Evolutionary conservation across 306 rosid genomes (phyloP).

Genomic region (Gleditsia sinensis): DNA sequence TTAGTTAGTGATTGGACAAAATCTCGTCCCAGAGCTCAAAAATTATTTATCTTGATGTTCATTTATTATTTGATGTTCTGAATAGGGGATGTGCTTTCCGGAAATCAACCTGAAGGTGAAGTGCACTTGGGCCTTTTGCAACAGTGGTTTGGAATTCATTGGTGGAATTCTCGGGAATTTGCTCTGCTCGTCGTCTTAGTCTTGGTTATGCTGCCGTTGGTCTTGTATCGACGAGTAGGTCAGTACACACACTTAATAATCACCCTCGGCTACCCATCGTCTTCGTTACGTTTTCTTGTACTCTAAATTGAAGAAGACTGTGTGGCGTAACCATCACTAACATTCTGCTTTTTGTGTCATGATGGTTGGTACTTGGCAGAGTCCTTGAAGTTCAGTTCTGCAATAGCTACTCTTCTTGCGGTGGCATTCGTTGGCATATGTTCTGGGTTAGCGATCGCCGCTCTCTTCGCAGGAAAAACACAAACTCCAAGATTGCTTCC

Average conservation of each 20-base stretch:
- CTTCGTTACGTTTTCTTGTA: slow-evolving; percentile 25
- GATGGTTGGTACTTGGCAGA: slow-evolving; percentile 46
- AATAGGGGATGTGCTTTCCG: slow-evolving; percentile 86
- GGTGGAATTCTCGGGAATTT: slow-evolving; percentile 92
- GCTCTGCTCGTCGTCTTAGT: slow-evolving; percentile 58
- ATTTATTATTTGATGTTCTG: background rate
- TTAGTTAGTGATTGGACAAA: background rate
- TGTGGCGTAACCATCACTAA: background rate
- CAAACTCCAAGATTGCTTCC: slow-evolving; percentile 72
- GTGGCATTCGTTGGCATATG: slow-evolving; percentile 86
- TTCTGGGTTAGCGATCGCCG: slow-evolving; percentile 67
- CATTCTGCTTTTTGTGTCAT: background rate
- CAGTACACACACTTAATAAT: slow-evolving; percentile 29
- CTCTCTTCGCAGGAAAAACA: slow-evolving; percentile 72
- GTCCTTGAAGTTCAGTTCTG: slow-evolving; percentile 81
- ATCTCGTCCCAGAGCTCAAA: background rate
- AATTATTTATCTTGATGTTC: background rate
- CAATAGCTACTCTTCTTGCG: slow-evolving; percentile 75
- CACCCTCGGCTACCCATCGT: background rate
- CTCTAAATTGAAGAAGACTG: slow-evolving; percentile 1
- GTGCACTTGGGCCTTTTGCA: slow-evolving; percentile 85
- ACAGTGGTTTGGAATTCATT: slow-evolving; percentile 90
- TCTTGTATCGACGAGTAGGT: slow-evolving; percentile 76
- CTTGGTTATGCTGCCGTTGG: slow-evolving; percentile 74
- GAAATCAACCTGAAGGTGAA: slow-evolving; percentile 60